Evolutionary conservation across 2,329 filamentous ascomycete species (phyloP).

Genomic region (Aspergillus terreus): DNA sequence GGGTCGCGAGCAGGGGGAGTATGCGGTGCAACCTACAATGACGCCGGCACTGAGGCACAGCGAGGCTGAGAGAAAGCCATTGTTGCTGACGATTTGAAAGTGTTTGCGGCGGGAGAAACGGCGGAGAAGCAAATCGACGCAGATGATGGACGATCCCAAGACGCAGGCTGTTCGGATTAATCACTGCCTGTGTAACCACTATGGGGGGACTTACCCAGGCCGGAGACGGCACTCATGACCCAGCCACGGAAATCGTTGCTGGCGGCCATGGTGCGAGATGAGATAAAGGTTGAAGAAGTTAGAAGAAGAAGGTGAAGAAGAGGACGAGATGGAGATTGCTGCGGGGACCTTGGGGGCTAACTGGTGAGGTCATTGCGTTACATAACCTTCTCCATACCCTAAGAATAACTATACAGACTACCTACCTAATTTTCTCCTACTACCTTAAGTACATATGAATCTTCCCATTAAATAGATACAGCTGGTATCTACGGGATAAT

Average conservation of each 20-base stretch:
- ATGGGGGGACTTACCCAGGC: slow-evolving; percentile 56
- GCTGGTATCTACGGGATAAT: too few relatives aligned
- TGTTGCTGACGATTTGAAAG: slow-evolving; percentile 88
- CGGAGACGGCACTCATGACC: slow-evolving; percentile 83
- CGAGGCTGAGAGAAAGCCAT: slow-evolving; percentile 79
- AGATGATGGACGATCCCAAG: slow-evolving; percentile 79
- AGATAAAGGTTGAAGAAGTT: neutral
- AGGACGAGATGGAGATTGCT: neutral
- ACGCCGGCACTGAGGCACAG: slow-evolving; percentile 92
- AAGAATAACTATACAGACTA: too few relatives aligned
- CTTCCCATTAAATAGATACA: too few relatives aligned
- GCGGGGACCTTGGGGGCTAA: neutral
- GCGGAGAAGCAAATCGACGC: slow-evolving; percentile 73
- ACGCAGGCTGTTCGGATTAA: slow-evolving; percentile 46
- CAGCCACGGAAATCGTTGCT: slow-evolving; percentile 87
- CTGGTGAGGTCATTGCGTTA: neutral
- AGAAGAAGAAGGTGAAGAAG: neutral
- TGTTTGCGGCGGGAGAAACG: slow-evolving; percentile 67
- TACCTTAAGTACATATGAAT: too few relatives aligned
- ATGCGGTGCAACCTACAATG: slow-evolving; percentile 61
- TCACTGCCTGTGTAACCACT: neutral
- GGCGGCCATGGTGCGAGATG: slow-evolving; percentile 41
- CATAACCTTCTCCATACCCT: too few relatives aligned
- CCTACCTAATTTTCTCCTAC: too few relatives aligned
- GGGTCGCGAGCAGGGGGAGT: slow-evolving; percentile 21